A percentile compares a stretch with the other conserved stretches of the same genome.
Conservation (phyloP, 495 filamentous ascomycete species). For the Podospora didyma region DNA sequence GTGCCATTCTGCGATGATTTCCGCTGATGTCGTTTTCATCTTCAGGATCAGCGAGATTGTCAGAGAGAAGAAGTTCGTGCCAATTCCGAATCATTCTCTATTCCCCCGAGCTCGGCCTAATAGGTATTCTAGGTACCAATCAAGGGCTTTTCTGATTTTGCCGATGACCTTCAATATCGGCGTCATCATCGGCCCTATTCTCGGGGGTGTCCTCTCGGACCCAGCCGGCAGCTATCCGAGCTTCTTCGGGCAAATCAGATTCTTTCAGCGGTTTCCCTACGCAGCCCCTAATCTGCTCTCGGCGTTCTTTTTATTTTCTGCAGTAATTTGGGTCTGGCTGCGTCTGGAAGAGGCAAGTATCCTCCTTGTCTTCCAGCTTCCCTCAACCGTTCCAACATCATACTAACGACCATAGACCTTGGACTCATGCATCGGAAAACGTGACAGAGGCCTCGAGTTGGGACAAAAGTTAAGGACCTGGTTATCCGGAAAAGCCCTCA, state of each 20-base stretch:
- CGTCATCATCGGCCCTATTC: slow-evolving; percentile 68
- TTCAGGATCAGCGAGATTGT: slow-evolving; percentile 68
- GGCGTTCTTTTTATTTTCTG: slow-evolving; percentile 57
- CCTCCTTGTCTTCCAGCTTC: not conserved
- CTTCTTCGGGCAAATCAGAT: slow-evolving; percentile 63
- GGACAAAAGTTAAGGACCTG: slow-evolving; percentile 25
- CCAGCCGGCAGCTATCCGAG: slow-evolving; percentile 65
- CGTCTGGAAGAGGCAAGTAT: slow-evolving; percentile 65
- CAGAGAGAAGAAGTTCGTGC: slow-evolving; percentile 46
- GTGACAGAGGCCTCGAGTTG: slow-evolving; percentile 46
- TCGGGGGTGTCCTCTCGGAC: slow-evolving; percentile 72
- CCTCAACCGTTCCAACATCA: not conserved
- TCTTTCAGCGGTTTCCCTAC: slow-evolving; percentile 68
- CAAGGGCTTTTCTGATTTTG: slow-evolving; percentile 62
- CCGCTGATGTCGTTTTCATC: slow-evolving; percentile 6
- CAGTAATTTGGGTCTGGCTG: slow-evolving; percentile 54
- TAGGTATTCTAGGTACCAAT: slow-evolving; percentile 44
- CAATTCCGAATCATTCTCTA: not conserved
- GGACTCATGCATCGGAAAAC: slow-evolving; percentile 39
- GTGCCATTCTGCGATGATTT: too few species aligned
- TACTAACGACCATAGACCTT: slow-evolving; percentile 44
- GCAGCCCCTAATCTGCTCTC: slow-evolving; percentile 72
- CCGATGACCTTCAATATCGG: slow-evolving; percentile 79
- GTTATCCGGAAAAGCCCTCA: slow-evolving; percentile 5
- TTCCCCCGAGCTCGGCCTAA: slow-evolving; percentile 9